Evolutionary conservation across 148 eudicot genomes (phyloP), one percentile per base, ranked within the genome.

Genomic region (Camellia sinensis): DNA sequence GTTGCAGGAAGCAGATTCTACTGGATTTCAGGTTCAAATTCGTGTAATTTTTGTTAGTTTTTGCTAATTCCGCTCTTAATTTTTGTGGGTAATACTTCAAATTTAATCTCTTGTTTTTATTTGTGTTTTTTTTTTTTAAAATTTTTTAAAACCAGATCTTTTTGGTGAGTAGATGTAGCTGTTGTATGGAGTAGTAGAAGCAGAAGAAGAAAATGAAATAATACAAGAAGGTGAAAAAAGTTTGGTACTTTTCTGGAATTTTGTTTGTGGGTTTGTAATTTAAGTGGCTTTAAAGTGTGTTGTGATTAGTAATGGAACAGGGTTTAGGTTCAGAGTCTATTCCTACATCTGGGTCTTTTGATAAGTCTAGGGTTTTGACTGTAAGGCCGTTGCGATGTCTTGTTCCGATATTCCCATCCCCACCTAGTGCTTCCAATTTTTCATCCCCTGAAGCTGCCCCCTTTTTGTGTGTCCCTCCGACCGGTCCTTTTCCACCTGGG

Each of bases 401-500:
- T 21, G 86, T 72, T 73, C 91, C 91, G 0, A 79, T 88, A 22
- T 86, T 88, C 60, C 84, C 87, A 45, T 72, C 84, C 40, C 77
- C 81, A 19, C 71, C 84, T 22, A 85, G 85, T 41, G 12, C 50
- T 41, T 52, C 84, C n/a, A 67, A 85, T 4, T 60, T 77, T 64
- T 60, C 84, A 15, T 69, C 84, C 21, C 85, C 88, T 6, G 85
- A 84, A 53, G 81, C 81, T 11, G 54, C 88, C 46, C 86, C 90
- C 4, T 88, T 86, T 67, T 70, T 76, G 8, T 88, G 87, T 80
- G 81, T 86, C 53, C 83, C 91, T 52, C 91, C 89, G 48, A 68
- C 80, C 11, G 91, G 91, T 53, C 89, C 89, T 48, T 89, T 87
- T 40, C 91, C 91, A 0, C 79, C 91, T 13, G 89, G 89, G 11